Evolutionary conservation across 805 yeast species (phyloP).

Genomic region (Brettanomyces nanus): DNA sequence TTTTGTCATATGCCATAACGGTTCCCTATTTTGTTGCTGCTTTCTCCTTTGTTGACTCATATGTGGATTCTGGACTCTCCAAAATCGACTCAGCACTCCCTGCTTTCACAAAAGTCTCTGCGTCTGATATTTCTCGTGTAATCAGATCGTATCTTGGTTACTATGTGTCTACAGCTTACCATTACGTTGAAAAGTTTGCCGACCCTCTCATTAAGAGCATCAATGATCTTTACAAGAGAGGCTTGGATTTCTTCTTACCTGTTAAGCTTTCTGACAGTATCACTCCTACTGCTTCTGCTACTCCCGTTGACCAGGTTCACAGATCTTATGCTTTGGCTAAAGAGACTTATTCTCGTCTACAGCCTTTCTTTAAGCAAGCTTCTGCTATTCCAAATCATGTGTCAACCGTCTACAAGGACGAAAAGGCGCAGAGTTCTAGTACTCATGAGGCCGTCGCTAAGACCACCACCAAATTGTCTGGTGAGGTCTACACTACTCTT

Average conservation of each 20-base stretch:
- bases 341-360: slow-evolving; percentile 22
- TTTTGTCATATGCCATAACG: slow-evolving; percentile 11
- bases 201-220: slow-evolving; percentile 22
- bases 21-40: slow-evolving; percentile 13
- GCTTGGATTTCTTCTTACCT: slow-evolving; percentile 23
- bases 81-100: slow-evolving; percentile 26
- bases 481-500: slow-evolving; percentile 26
- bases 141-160: not conserved
- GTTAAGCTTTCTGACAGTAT: slow-evolving; percentile 8
- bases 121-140: slow-evolving; percentile 6
- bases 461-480: slow-evolving; percentile 29
- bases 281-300: slow-evolving; percentile 5
- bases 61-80: slow-evolving; percentile 15
- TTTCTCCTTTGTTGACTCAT: slow-evolving; percentile 18
- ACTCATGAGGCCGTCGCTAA: slow-evolving; percentile 28
- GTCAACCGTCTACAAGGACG: slow-evolving; percentile 22
- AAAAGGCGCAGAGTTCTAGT: slow-evolving; percentile 21
- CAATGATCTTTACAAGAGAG: slow-evolving; percentile 24
- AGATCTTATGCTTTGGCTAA: slow-evolving; percentile 18
- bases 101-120: slow-evolving; percentile 16
- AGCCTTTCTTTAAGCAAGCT: slow-evolving; percentile 21
- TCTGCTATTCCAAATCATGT: slow-evolving; percentile 25
- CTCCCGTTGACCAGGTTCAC: slow-evolving; percentile 17
- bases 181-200: slow-evolving; percentile 5
- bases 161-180: slow-evolving; percentile 10